Base-by-base conservation (phyloP, 345 rosid species). In the Punica granatum region DNA sequence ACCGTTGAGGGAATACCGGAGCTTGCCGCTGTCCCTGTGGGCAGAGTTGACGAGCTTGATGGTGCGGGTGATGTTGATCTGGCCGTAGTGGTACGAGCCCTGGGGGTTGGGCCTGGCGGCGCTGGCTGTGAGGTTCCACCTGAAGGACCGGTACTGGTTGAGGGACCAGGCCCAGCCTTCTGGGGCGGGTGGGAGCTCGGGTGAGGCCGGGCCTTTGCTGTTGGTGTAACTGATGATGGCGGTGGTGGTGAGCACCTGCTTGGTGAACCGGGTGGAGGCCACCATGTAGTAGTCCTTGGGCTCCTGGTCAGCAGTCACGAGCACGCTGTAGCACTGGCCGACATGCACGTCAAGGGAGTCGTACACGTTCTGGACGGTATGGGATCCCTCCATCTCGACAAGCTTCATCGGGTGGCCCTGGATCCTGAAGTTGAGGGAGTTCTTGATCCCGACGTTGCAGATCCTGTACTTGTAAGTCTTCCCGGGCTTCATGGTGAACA, bases 61-160 rank as follows among this genome's bases (percentile, higher is more conserved):
- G 70, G 75, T 72, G 61, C 75, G 70, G 62, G 75, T 72, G 58
- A 72, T 72, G 66, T 72, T 72, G 75, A 72, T 72, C 66, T 72
- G 62, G 60, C 83, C 85, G 7, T 76, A 81, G 49, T 81, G 85
- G 76, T 75, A 81, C 0, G 85, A 72, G 30, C 85, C 83, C 74
- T 81, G 85, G 46, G 85, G 85, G 69, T 81, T 81, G 14, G 85
- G 85, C 48, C 85, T 71, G 33, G 83, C 82, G 9, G 82, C 85
- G 53, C 78, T 81, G 13, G 83, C 82, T 14, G 85, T 81, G 68
- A 81, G 76, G 66, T 81, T 78, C 71, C 76, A 69, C 69, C 85
- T 64, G 70, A 59, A 72, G 48, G 73, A 32, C 16, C 73, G 69
- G 73, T 64, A 74, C 69, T 73, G 73, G 64, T 73, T 73, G 37